Percentiles rank a stretch among this genome's conserved stretches.
Conservation (phyloP, 805 yeast species). For the Teunomyces aglyptinius region DNA sequence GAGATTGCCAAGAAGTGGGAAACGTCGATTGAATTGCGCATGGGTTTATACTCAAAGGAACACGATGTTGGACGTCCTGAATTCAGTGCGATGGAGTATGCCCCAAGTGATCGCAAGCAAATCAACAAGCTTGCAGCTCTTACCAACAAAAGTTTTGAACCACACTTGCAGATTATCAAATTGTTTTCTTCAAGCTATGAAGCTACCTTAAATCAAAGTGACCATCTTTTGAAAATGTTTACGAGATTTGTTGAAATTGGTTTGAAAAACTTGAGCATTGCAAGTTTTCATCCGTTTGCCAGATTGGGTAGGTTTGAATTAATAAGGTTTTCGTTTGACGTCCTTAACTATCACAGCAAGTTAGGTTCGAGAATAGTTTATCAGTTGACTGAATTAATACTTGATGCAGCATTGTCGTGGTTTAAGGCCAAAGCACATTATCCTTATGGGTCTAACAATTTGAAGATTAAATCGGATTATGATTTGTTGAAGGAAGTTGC, state of each 20-base stretch:
- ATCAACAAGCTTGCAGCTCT: slow-evolving; percentile 51
- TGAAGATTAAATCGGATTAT: slow-evolving; percentile 69
- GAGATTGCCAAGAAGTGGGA: slow-evolving; percentile 74
- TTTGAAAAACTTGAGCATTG: slow-evolving; percentile 48
- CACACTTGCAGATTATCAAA: slow-evolving; percentile 67
- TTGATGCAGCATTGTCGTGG: slow-evolving; percentile 77
- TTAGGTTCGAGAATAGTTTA: slow-evolving; percentile 47
- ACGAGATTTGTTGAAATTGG: slow-evolving; percentile 60
- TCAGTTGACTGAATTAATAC: slow-evolving; percentile 48
- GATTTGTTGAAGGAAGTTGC: slow-evolving; percentile 56
- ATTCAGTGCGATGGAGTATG: slow-evolving; percentile 76
- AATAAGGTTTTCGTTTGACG: slow-evolving; percentile 62
- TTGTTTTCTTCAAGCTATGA: slow-evolving; percentile 76
- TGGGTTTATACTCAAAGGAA: slow-evolving; percentile 62
- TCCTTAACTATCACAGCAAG: slow-evolving; percentile 54
- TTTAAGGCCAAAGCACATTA: slow-evolving; percentile 59
- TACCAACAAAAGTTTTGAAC: slow-evolving; percentile 52
- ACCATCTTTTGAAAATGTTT: slow-evolving; percentile 65
- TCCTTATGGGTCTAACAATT: slow-evolving; percentile 83
- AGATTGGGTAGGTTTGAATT: slow-evolving; percentile 74
- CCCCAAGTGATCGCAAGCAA: slow-evolving; percentile 71
- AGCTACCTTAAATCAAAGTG: slow-evolving; percentile 71
- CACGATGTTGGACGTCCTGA: slow-evolving; percentile 61
- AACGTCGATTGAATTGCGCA: slow-evolving; percentile 51
- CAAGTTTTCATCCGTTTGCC: slow-evolving; percentile 82